Evolutionary conservation across 441 rosid genomes (phyloP).

Genomic region (Gossypium trilobum): DNA sequence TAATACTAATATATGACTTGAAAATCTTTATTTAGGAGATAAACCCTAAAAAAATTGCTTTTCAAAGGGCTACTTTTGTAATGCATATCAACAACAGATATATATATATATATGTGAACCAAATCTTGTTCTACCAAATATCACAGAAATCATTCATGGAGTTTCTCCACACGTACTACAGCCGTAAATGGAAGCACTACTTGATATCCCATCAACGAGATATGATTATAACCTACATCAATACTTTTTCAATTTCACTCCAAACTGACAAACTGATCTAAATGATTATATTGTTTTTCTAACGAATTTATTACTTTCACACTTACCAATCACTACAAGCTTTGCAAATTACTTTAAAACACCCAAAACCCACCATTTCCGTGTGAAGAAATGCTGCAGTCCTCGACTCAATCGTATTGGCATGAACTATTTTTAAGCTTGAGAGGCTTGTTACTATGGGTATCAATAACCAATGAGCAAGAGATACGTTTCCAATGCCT

Average conservation of each 20-base stretch:
- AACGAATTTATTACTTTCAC: constrained; percentile 4
- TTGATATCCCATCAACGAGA: background rate
- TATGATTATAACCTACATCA: background rate
- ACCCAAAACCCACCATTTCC: background rate
- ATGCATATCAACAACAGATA: background rate
- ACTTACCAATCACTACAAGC: background rate
- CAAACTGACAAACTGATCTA: background rate
- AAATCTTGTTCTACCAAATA: background rate
- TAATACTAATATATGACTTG: background rate
- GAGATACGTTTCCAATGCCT: constrained; percentile 33
- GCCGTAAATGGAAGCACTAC: background rate
- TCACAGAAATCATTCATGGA: background rate
- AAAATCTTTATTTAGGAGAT: background rate
- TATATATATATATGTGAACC: background rate
- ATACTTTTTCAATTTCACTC: background rate
- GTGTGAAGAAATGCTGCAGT: background rate
- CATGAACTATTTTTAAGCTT: constrained; percentile 36
- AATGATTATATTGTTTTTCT: background rate
- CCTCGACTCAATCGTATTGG: constrained; percentile 15
- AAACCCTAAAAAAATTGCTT: background rate
- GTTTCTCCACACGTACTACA: background rate
- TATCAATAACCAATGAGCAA: constrained; percentile 33
- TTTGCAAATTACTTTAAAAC: background rate
- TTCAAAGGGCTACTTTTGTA: background rate
- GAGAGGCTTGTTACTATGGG: constrained; percentile 27